Percentiles rank a stretch among this genome's conserved stretches.
These are phyloP conservation scores for Vachellia collinsii DNA, from an alignment of 306 rosid species.

Conservation along the genomic window DNA sequence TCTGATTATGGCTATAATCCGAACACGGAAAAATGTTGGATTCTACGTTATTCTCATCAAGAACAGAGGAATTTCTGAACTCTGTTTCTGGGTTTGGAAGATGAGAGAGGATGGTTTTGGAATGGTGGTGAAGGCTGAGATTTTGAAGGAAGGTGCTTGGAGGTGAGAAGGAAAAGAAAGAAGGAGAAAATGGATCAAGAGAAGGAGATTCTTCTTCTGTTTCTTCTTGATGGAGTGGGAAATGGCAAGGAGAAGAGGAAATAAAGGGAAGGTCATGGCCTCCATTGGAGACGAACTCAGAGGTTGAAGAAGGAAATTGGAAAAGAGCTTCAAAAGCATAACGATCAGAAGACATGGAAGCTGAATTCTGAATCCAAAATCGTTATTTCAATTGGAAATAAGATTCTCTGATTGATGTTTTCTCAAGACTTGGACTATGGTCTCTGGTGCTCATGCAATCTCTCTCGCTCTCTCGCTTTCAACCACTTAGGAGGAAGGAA, in stretches of 20 bases:
- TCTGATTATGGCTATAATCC: constrained; percentile 41
- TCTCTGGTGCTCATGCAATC: background rate
- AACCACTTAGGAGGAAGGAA: constrained; percentile 25
- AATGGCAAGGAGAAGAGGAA: constrained; percentile 44
- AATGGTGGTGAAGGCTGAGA: constrained; percentile 43
- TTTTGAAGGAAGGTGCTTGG: constrained; percentile 52
- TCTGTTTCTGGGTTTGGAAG: constrained; percentile 34
- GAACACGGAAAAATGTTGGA: constrained; percentile 35
- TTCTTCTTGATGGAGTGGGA: constrained; percentile 26
- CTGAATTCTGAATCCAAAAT: constrained; percentile 14
- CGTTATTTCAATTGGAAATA: background rate
- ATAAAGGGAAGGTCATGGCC: constrained; percentile 45
- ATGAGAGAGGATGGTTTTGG: constrained; percentile 26
- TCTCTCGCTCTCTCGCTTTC: background rate
- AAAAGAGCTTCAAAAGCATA: constrained; percentile 41
- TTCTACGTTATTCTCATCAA: constrained; percentile 63
- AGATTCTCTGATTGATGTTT: background rate
- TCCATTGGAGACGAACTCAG: constrained; percentile 51
- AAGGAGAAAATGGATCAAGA: constrained; percentile 44
- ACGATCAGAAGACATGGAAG: constrained; percentile 80
- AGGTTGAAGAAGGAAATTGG: constrained; percentile 45
- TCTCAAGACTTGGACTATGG: background rate
- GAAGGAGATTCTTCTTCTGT: constrained; percentile 28
- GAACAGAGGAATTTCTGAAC: constrained; percentile 40
- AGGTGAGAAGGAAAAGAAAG: constrained; percentile 54